Evolutionary conservation across 1,284 basidiomycete genomes (phyloP), one percentile per base, ranked within the genome.

Genomic region (Cutaneotrichosporon arboriforme): DNA sequence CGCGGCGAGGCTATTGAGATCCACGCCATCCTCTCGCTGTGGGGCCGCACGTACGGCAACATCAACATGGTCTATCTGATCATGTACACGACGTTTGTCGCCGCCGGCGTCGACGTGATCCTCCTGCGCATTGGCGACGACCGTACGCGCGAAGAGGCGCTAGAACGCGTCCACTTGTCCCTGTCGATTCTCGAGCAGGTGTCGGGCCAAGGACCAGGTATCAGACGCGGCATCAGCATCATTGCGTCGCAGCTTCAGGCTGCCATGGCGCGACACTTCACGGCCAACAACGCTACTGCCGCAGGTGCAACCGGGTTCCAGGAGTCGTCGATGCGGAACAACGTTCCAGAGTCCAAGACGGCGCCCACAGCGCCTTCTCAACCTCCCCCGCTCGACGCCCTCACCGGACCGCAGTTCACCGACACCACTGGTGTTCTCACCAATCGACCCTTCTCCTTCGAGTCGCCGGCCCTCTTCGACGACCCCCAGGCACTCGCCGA

Each of bases 61-160:
- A 47, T 63, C 52, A 63, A 63, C 56, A 56, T 60, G 52, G 58
- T 63, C 26, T 63, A 60, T 46, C 41, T 63, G 46, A 51, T 57
- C 46, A 60, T 60, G 56, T 63, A 63, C 54, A 49, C 52, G 22
- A 56, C 54, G 13, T 63, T 60, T 26, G 52, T 63, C 20, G 61
- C 61, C 1, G 61, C 61, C 2, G 61, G 61, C 4, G 49, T 63
- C 7, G 61, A 63, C 48, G 55, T 62, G 15, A 43, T 63, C 12
- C 41, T 63, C 21, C 51, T 63, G 17, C 59, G 61, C 13, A 55
- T 58, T 1, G 61, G 57, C n/a, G 55, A 59, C 51, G 52, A 51
- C 15, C 42, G 51, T 1, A 54, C 58, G 26, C 54, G 54, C 17
- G 58, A 63, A 5, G 61, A 63, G 33, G 61, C 61, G 1, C 48